Base-by-base conservation (phyloP, 805 yeast species). In the Lipomyces mesembrius region DNA sequence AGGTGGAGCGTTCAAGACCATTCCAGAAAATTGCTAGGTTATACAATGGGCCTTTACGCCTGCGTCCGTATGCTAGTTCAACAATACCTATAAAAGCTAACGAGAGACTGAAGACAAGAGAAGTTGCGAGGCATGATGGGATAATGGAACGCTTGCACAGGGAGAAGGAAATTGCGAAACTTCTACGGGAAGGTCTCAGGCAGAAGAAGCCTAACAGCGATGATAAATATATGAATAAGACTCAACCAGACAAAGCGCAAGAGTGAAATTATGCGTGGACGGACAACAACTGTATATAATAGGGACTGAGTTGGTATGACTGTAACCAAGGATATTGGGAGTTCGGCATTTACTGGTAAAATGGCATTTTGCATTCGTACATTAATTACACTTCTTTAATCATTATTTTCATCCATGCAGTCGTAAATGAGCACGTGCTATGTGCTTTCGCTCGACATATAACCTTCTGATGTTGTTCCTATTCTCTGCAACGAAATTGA, bases 371-470 rank as follows among this genome's bases (percentile, higher is more conserved):
- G 39, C 12, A 37, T 37, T 37, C 39, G 49, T 43, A 43, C 49
- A 17, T n/a, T 3, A n/a, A 43, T 43, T 43, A n/a, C 49, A 43
- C 20, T 43, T n/a, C 9, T 14, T 37, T 11, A 9, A 37, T 37
- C 39, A 37, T 11, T 35, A 37, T 12, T 12, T 12, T 37, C 39
- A 37, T 43, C 49, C 1, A n/a, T 43, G 49, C 49, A 17, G 22
- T 17, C 49, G 11, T 43, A 43, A 43, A 43, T 43, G 49, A 43
- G 49, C 9, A n/a, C 49, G 14, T 17, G 49, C 49, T 43, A 60
- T 60, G n/a, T 17, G 17, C n/a, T 55, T 60, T 29, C 61, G 46
- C 52, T 60, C 63, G n/a, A 54, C n/a, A 20, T 60, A 43, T 20
- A 60, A 49, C 27, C 61, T n/a, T 17, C 14, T 17, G n/a, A 60